A percentile compares a stretch with the other conserved stretches of the same genome.
Conservation (phyloP, 257 asterid genomes). For the Plantago major region DNA sequence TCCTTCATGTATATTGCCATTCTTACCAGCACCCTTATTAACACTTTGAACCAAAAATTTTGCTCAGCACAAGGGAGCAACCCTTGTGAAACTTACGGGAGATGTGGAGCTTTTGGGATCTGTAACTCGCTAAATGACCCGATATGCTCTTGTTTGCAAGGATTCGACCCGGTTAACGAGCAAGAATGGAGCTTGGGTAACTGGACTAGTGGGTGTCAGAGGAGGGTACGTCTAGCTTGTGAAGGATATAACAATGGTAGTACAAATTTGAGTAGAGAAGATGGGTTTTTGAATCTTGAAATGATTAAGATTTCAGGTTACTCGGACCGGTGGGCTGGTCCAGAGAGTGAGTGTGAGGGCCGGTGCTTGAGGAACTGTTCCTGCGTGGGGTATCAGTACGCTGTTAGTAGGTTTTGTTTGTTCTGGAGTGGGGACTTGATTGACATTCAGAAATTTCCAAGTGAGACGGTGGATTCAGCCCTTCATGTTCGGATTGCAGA, state of each 20-base stretch:
- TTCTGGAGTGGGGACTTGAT: constrained; percentile 38
- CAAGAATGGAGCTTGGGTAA: constrained; percentile 50
- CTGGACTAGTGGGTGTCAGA: constrained; percentile 55
- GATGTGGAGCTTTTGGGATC: constrained; percentile 48
- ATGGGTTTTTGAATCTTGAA: constrained; percentile 43
- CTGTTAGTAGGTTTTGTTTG: constrained; percentile 44
- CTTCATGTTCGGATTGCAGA: constrained; percentile 43
- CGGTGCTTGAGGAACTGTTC: constrained; percentile 44
- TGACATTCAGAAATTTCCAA: constrained; percentile 34
- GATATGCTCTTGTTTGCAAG: constrained; percentile 49
- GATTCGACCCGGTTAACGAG: constrained; percentile 35
- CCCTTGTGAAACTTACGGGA: constrained; percentile 22
- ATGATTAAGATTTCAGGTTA: constrained; percentile 42
- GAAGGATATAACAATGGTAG: constrained; percentile 16
- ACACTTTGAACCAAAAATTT: neutral
- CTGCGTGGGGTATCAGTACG: constrained; percentile 45
- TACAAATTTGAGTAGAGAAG: constrained; percentile 17
- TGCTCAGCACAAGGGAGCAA: constrained; percentile 20
- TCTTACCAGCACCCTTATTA: neutral
- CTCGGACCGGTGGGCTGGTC: constrained; percentile 22
- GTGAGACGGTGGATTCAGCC: constrained; percentile 27
- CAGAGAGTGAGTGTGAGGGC: constrained; percentile 29
- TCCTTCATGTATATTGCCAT: neutral
- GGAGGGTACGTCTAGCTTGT: constrained; percentile 37
- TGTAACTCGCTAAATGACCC: constrained; percentile 35